Evolutionary conservation across 768 basidiomycete species (phyloP), one percentile per base, ranked within the genome.

Genomic region (Rhodosporidiobolus sp.): DNA sequence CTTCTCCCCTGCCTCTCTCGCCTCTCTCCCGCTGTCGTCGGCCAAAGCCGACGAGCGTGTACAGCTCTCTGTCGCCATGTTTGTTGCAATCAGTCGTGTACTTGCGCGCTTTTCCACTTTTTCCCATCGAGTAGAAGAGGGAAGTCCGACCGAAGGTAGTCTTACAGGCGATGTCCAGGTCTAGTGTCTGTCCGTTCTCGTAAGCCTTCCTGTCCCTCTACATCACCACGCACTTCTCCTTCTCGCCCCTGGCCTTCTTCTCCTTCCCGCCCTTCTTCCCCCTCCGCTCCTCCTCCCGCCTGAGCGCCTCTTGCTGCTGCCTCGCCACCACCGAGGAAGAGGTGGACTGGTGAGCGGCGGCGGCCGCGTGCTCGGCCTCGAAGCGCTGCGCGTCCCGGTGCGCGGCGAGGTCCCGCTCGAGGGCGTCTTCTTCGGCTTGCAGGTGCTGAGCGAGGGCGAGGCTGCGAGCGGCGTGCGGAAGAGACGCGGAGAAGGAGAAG

Each of bases 381-480:
- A 49, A 57, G 67, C 20, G 59, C n/a, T 32, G 50, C 24, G n/a
- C 52, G 14, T 55, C 30, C 3, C 34, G 19, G 43, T 49, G 56
- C 72, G 61, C 60, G 54, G 63, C 17, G 72, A 43, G 65, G 12
- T 79, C 78, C 16, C 79, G 80, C 19, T 81, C 81, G 17, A 66
- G 81, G 6, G 84, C 84, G 55, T 94, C 88, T 80, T 95, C 93
- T 74, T 92, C 90, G 1, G 85, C 86, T 79, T 94, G 93, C 3
- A 96, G 81, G 72, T 88, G 88, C 58, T 83, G 84, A 7, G 93
- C 93, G 1, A 94, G 84, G 12, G 85, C 87, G 46, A 83, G 84
- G 77, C 89, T 92, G 77, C 38, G 38, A 14, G 38, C 38, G 38
- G 14, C 38, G 14, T 7, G 14, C 38, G 38, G 14, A 43, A 43